Base-by-base conservation (phyloP, 768 basidiomycete genomes). In the Tylopilus sp. region DNA sequence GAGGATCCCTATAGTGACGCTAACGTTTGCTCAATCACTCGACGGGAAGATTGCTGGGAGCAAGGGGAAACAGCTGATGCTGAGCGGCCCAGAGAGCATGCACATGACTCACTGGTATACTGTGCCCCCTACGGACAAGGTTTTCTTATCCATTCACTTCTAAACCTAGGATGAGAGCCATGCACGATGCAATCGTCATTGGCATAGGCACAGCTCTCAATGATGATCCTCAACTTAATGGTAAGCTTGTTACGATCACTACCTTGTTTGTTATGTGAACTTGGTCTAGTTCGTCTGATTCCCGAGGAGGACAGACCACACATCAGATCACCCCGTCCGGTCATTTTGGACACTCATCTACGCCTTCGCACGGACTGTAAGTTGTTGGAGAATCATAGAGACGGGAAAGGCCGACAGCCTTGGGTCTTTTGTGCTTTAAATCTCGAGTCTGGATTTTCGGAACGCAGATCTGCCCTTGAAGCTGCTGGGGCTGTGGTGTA, bases 211-310 rank as follows among this genome's bases (percentile, higher is more conserved):
- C 96, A 0, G 85, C 91, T 21, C 71, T 92, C 41, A 91, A 92
- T 55, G 96, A 99, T 63, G 79, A 99, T 66, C 96, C 96, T 5
- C 89, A 97, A 63, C 76, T 99, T n/a, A 96, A 95, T 61, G 84
- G 95, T 91, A 60, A 59, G 83, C 67, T 38, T 54, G n/a, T 31
- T 8, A 4, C 26, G 12, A 22, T 42, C 22, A 17, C 51, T 21
- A 5, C 26, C 4, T 36, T 40, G 16, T 52, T 45, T 26, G 19
- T 52, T 17, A 41, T 16, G 40, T 41, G 10, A 33, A 50, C 38
- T 40, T 50, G 45, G 36, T 47, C 25, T 30, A 87, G 86, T 80
- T 44, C 82, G 83, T 26, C 76, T 79, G 64, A 74, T 88, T 22
- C 82, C 83, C 3, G 58, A 55, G 54, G 61, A 59, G 58, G 58